A percentile compares a stretch with the other conserved stretches of the same genome.
Conservation (phyloP, 129 eudicot species). For the Saussurea involucrata region DNA sequence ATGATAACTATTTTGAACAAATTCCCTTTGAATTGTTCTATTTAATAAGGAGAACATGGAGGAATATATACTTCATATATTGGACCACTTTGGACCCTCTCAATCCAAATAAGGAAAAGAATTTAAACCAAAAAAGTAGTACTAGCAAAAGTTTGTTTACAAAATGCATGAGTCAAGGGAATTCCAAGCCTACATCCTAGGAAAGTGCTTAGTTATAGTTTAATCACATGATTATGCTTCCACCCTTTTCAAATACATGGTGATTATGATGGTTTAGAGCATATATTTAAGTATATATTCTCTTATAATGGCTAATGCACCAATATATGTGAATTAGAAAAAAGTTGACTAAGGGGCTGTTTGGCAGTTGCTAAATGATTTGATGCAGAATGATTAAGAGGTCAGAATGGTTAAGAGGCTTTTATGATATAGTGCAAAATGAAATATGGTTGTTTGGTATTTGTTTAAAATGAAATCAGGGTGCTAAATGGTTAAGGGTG, state of each 20-base stretch:
- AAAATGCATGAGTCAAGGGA: conserved; percentile 38
- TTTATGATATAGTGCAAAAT: no score
- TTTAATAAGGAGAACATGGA: neutral
- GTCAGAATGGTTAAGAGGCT: no score
- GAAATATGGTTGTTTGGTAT: no score
- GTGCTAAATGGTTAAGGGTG: no score
- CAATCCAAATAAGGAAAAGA: conserved; percentile 20
- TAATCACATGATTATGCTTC: conserved; percentile 20
- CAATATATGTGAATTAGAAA: neutral
- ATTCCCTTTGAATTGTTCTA: neutral
- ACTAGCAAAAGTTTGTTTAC: conserved; percentile 12
- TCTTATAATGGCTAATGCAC: conserved; percentile 10
- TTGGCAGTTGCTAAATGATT: no score
- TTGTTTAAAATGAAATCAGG: no score
- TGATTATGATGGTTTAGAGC: conserved; percentile 15
- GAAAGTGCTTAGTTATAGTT: conserved; percentile 25
- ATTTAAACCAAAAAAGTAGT: neutral
- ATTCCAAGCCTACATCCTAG: conserved; percentile 45
- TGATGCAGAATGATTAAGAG: no score
- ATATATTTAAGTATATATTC: conserved; percentile 14
- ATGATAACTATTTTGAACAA: neutral
- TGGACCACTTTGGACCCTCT: conserved; percentile 1
- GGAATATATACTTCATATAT: conserved; percentile 16
- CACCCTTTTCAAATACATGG: conserved; percentile 25
- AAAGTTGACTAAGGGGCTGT: neutral